phyloP scores from a whole-genome alignment of 257 asterid genomes.

The Solanum boliviense region DNA sequence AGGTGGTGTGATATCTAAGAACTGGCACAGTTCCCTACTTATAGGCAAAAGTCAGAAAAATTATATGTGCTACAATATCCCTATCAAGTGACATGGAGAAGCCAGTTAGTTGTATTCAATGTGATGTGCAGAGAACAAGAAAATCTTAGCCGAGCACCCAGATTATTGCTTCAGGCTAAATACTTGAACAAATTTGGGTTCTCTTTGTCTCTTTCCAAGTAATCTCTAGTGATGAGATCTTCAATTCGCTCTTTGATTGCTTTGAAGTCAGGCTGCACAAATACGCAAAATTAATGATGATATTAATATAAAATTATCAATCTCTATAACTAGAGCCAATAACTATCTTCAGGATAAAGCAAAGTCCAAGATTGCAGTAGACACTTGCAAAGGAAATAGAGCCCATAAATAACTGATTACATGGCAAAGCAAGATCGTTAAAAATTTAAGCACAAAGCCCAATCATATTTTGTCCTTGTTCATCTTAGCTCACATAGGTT shows the following conservation, averaged over 20 bases:
- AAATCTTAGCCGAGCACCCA: background rate
- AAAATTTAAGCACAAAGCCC: background rate
- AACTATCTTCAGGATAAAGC: background rate
- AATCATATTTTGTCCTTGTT: background rate
- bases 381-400: background rate
- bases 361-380: background rate
- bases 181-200: constrained; percentile 34
- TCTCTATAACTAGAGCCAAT: background rate
- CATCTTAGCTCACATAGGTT: background rate
- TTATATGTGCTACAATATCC: background rate
- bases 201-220: constrained; percentile 39
- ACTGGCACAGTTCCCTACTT: background rate
- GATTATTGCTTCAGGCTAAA: constrained; percentile 16
- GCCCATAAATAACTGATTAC: background rate
- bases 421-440: background rate
- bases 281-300: background rate
- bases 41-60: background rate
- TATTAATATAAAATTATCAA: background rate
- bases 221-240: constrained; percentile 35
- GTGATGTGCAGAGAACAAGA: background rate
- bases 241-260: constrained; percentile 45
- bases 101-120: background rate
- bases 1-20: background rate
- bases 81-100: background rate
- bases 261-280: constrained; percentile 45